Percentiles rank a stretch among this genome's conserved stretches.
Evolutionary conservation across 2,329 filamentous ascomycete species (phyloP).

Genomic region (Venturiaceae sp.): DNA sequence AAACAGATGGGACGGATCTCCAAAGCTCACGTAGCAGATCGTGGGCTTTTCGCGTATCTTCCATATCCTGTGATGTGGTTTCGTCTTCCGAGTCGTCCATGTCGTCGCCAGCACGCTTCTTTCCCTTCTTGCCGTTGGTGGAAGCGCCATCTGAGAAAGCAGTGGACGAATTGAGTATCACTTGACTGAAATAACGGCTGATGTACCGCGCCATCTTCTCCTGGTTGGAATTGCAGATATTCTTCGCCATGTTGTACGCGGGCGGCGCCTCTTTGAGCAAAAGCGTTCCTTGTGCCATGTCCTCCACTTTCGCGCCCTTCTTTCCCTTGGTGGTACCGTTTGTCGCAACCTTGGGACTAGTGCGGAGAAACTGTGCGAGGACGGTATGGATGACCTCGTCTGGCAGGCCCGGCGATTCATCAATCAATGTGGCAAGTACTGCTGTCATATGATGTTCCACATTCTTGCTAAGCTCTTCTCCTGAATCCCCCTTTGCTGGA

Average conservation of each 20-base stretch:
- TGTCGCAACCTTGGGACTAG: slow-evolving; percentile 54
- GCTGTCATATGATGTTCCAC: slow-evolving; percentile 88
- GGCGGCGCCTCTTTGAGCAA: slow-evolving; percentile 84
- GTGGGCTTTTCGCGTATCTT: slow-evolving; percentile 84
- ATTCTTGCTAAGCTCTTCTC: slow-evolving; percentile 82
- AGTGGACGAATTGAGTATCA: slow-evolving; percentile 79
- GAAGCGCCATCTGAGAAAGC: slow-evolving; percentile 25
- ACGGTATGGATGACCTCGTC: slow-evolving; percentile 82
- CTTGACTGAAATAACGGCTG: slow-evolving; percentile 93
- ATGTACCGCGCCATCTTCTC: slow-evolving; percentile 95
- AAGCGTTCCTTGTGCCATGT: slow-evolving; percentile 70
- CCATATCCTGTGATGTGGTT: slow-evolving; percentile 61
- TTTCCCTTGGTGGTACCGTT: slow-evolving; percentile 38
- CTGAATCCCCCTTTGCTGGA: slow-evolving; percentile 61
- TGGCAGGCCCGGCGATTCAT: slow-evolving; percentile 71
- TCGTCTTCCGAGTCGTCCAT: slow-evolving; percentile 33
- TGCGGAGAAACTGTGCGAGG: slow-evolving; percentile 88
- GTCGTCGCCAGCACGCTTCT: slow-evolving; percentile 26
- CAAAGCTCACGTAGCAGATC: slow-evolving; percentile 83
- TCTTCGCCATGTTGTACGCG: slow-evolving; percentile 94
- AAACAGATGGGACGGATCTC: slow-evolving; percentile 78
- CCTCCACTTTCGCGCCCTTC: slow-evolving; percentile 47
- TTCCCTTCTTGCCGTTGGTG: slow-evolving; percentile 41
- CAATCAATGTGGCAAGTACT: slow-evolving; percentile 74
- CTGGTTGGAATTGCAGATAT: slow-evolving; percentile 76